A percentile compares a stretch with the other conserved stretches of the same genome.
Evolutionary conservation across 208 protist species (phyloP).

Genomic region (Tetramitus jugosus): DNA sequence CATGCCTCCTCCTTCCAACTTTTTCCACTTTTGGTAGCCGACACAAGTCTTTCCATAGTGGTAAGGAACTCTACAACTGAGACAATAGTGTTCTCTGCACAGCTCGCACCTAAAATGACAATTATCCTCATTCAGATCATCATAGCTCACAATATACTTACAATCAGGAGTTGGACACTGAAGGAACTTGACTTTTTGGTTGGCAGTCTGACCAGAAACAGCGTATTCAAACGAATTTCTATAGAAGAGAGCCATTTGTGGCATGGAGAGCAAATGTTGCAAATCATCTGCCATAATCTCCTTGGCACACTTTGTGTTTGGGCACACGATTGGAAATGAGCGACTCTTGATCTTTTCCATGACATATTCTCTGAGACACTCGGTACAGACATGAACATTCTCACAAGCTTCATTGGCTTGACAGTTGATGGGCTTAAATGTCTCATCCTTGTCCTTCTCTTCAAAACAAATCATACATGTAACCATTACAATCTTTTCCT

Average conservation of each 20-base stretch:
- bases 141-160: background rate
- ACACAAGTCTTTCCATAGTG: background rate
- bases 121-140: background rate
- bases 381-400: background rate
- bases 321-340: background rate
- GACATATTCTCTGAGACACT: background rate
- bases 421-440: background rate
- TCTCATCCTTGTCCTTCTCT: background rate
- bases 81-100: background rate
- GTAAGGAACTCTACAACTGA: background rate
- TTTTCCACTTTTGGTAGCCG: background rate
- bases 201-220: background rate
- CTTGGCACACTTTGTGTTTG: background rate
- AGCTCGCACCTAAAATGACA: background rate
- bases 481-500: too few species aligned
- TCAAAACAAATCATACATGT: background rate
- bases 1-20: background rate
- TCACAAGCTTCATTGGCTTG: too few species aligned
- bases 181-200: background rate
- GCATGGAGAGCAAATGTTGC: background rate
- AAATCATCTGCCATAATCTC: background rate
- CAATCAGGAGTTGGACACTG: background rate
- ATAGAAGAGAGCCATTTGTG: background rate
- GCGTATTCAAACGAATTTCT: background rate
- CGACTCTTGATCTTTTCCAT: background rate